Evolutionary conservation across 2,329 filamentous ascomycete species (phyloP), one percentile per base, ranked within the genome.

Genomic region (Hypocrella siamensis): DNA sequence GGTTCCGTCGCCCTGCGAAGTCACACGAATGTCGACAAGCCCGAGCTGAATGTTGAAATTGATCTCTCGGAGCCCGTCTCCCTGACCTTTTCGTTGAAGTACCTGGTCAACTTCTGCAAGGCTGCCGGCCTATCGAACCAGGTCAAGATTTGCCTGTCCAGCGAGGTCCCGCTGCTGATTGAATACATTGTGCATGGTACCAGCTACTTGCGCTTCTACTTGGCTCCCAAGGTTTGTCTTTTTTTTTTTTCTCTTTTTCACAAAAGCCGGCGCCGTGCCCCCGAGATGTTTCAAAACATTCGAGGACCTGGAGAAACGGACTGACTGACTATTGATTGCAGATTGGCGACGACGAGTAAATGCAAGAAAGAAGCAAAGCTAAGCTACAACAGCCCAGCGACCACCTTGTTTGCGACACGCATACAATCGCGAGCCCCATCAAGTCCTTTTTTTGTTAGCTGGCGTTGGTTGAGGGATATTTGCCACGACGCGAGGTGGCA

Each of bases 61-160:
- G 75, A 85, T 51, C 75, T 98, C 39, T 79, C 75, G 25, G 92
- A 98, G 64, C 84, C 90, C 31, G 90, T 98, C 38, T 70, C 82
- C 22, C 72, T 98, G 40, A 96, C 88, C 31, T 98, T 98, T 66
- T 96, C 90, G 21, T 79, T 98, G 49, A 98, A 98, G 66, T 98
- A 98, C 63, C 78, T 98, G 3, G 83, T 93, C 69, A 96, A 96
- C 72, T 98, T 98, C 67, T 96, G 90, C 80, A 98, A 98, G 67
- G 92, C 92, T 21, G 80, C 84, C 40, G 77, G 75, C 32, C 67
- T 98, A 38, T 88, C 86, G 25, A 64, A 58, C 44, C 68, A 71
- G 43, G 92, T 98, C 58, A 90, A 81, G 63, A 77, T 98, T 46
- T 93, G 81, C 61, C 70, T 98, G 45, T 96, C 88, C 32, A 86